Evolutionary conservation across 2,329 filamentous ascomycete genomes (phyloP), one percentile per base, ranked within the genome.

Genomic region (Ceratocystis cacaofunesta): DNA sequence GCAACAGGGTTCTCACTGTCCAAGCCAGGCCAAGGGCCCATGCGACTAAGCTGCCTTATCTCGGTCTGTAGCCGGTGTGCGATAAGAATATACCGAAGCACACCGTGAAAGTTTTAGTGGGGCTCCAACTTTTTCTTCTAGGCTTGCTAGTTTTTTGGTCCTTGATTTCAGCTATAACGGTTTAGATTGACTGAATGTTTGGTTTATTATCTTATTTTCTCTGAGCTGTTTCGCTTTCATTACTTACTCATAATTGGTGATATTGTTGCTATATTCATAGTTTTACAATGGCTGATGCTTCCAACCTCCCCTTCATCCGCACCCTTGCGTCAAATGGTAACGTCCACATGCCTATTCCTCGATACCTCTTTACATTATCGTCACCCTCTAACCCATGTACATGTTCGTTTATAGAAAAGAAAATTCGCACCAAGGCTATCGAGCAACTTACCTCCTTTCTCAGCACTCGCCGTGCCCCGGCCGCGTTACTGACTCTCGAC

Each of bases 261-360:
- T 30, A 5, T 17, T 17, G 17, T 25, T 30, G 30, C 15, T 25
- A 48, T 19, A 48, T 19, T 52, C 52, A n/a, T 19, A 15, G 60
- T 63, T 44, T 36, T 65, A 73, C 70, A 63, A 77, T 78, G 74
- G 74, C 76, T 62, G 70, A 76, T 67, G 73, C 75, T 71, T 74
- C 76, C 66, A 78, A 77, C 68, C 82, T 83, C 79, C 88, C 89
- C 5, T 95, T 95, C 70, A 86, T 95, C 69, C 88, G 85, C 75
- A 86, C 92, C 73, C 84, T 95, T 69, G 89, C 89, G 65, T 92
- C 90, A 44, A 94, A 88, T 76, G 89, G 90, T 92, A 73, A 28
- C n/a, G 19, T 12, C 25, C 19, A n/a, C 32, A 60, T 15, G 17
- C 48, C 15, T n/a, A 19, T 19, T 19, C 43, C 7, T 15, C 28